Percentiles rank a stretch among this genome's conserved stretches.
These are phyloP conservation scores for Trichocladium antarcticum DNA, from an alignment of 495 filamentous ascomycete species.

Conservation along the genomic window DNA sequence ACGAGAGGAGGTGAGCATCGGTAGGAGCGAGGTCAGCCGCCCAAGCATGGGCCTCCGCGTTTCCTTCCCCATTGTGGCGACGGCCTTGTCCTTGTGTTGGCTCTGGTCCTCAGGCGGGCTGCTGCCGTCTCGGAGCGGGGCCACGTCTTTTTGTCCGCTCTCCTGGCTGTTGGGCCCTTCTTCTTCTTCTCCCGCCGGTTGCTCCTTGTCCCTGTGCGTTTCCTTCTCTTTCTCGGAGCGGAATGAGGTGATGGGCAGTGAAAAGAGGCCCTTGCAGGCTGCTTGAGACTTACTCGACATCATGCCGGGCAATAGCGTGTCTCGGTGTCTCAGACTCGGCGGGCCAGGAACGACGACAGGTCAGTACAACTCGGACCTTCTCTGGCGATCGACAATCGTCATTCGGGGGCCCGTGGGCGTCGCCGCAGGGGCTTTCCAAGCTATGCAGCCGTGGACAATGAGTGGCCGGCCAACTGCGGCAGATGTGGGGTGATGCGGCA, in stretches of 20 bases:
- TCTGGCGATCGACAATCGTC: slow-evolving; percentile 6
- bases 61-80: not conserved
- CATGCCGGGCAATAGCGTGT: slow-evolving; percentile 11
- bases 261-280: slow-evolving; percentile 9
- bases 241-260: not conserved
- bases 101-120: too few species aligned
- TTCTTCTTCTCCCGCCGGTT: not conserved
- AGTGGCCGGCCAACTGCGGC: not conserved
- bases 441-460: not conserved
- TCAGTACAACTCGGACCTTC: not conserved
- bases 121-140: too few species aligned
- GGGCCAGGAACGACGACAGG: not conserved
- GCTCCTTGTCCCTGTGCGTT: not conserved
- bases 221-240: slow-evolving; percentile 1
- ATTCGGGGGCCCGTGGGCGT: slow-evolving; percentile 1
- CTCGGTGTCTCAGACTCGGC: slow-evolving; percentile 9
- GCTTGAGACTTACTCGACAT: slow-evolving; percentile 20
- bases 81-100: not conserved
- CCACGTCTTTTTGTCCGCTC: not conserved
- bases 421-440: not conserved
- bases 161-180: not conserved
- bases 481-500: not conserved
- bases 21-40: slow-evolving; percentile 9
- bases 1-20: slow-evolving; percentile 13
- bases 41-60: slow-evolving; percentile 11